These are phyloP conservation scores for Aphanomyces astaci DNA, from an alignment of 352 stramenopile species.

Conservation along the genomic window DNA sequence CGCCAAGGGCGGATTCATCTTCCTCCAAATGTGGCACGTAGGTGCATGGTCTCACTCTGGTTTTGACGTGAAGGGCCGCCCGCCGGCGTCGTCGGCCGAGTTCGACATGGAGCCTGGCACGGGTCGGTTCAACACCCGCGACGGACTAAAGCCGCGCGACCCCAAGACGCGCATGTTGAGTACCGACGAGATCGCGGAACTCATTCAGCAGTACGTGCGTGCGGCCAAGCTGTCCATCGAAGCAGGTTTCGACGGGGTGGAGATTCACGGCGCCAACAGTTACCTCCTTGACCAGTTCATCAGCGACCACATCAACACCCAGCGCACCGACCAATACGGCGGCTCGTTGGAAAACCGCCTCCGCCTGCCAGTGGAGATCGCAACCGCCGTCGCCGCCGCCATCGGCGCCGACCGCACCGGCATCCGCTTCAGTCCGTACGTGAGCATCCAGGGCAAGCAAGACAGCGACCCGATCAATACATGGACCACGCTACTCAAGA, in stretches of 20 bases:
- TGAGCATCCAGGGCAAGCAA: conserved; percentile 29
- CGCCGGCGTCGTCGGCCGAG: conserved; percentile 2
- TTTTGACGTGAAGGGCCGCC: conserved; percentile 21
- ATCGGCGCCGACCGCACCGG: conserved; percentile 28
- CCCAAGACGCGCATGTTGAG: conserved; percentile 11
- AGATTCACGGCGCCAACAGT: conserved; percentile 79
- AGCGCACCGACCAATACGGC: conserved; percentile 69
- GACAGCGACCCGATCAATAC: conserved; percentile 30
- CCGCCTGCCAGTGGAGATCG: conserved; percentile 48
- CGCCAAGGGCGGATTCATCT: conserved; percentile 54
- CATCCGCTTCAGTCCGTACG: conserved; percentile 28
- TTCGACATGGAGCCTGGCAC: neutral
- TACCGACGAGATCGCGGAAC: conserved; percentile 29
- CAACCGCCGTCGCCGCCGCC: conserved; percentile 40
- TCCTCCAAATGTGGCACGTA: conserved; percentile 72
- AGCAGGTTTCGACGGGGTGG: conserved; percentile 81
- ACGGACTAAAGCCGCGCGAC: neutral
- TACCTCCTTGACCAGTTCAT: conserved; percentile 79
- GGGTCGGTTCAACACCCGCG: conserved; percentile 4
- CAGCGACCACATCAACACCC: conserved; percentile 41
- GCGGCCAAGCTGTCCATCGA: conserved; percentile 50
- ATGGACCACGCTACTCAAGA: conserved; percentile 32
- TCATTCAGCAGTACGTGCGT: conserved; percentile 70
- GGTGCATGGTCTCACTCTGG: conserved; percentile 44
- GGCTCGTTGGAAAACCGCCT: conserved; percentile 71